Conservation (phyloP, 2,329 filamentous ascomycete species). For the Ilyonectria mors-panacis region DNA sequence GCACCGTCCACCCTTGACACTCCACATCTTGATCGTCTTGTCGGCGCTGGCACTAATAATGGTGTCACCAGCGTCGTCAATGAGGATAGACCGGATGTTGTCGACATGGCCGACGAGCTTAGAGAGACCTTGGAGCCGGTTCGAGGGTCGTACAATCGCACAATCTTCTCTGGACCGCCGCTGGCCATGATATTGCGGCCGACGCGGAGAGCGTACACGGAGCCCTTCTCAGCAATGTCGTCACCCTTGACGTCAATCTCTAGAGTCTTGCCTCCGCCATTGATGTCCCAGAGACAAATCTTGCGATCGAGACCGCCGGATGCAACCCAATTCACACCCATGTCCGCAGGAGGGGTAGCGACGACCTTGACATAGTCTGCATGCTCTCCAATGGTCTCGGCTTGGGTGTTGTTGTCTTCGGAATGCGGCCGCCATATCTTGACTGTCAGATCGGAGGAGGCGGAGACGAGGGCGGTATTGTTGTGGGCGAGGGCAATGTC, state of each 20-base stretch:
- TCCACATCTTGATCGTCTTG: conserved; percentile 98
- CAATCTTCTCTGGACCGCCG: conserved; percentile 93
- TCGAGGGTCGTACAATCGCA: conserved; percentile 91
- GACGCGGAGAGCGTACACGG: conserved; percentile 90
- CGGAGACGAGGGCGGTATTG: conserved; percentile 86
- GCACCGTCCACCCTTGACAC: conserved; percentile 92
- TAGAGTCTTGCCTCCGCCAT: conserved; percentile 86
- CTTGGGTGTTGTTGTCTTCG: conserved; percentile 64
- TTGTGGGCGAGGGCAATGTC: conserved; percentile 87
- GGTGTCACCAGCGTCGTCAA: conserved; percentile 90
- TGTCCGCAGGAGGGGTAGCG: conserved; percentile 76
- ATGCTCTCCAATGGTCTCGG: conserved; percentile 88
- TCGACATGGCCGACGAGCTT: conserved; percentile 98
- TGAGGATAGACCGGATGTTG: conserved; percentile 90
- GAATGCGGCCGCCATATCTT: conserved; percentile 89
- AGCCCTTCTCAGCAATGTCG: conserved; percentile 90
- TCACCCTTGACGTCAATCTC: conserved; percentile 90
- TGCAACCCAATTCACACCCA: conserved; percentile 86
- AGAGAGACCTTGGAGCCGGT: conserved; percentile 93
- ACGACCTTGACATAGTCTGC: conserved; percentile 97
- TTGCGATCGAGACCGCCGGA: conserved; percentile 94
- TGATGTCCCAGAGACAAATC: conserved; percentile 94
- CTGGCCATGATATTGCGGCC: conserved; percentile 88
- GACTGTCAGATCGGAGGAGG: conserved; percentile 93
- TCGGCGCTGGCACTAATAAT: conserved; percentile 96